Evolutionary conservation across 768 basidiomycete genomes (phyloP).

Genomic region (Tylopilus balloui): DNA sequence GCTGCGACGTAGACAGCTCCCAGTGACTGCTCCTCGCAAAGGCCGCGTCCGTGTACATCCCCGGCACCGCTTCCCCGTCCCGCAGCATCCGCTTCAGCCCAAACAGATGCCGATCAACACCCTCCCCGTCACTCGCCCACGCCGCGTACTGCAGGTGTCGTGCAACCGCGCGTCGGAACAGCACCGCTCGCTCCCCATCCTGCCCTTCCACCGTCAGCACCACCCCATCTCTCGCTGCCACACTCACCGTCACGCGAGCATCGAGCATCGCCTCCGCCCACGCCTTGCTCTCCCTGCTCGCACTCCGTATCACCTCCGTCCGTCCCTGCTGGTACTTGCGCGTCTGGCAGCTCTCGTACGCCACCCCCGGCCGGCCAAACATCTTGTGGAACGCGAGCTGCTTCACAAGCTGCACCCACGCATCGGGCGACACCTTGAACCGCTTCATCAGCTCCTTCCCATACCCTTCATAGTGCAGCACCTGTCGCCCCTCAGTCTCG

Average conservation of each 20-base stretch:
- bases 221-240: background rate
- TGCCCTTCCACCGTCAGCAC: conserved; percentile 23
- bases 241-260: conserved; percentile 43
- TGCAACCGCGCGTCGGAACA: conserved; percentile 73
- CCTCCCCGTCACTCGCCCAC: conserved; percentile 92
- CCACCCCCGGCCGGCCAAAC: conserved; percentile 65
- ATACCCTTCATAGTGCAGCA: conserved; percentile 82
- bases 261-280: conserved; percentile 91
- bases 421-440: conserved; percentile 83
- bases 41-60: conserved; percentile 69
- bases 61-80: conserved; percentile 68
- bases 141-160: conserved; percentile 83
- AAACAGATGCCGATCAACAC: conserved; percentile 93
- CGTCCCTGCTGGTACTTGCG: conserved; percentile 86
- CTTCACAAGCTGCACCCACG: conserved; percentile 93
- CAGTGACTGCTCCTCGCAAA: conserved; percentile 75
- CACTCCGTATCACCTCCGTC: conserved; percentile 91
- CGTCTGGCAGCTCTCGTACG: conserved; percentile 94
- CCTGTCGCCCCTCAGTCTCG: conserved; percentile 36
- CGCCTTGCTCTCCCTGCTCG: conserved; percentile 74
- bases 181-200: conserved; percentile 53
- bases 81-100: conserved; percentile 81
- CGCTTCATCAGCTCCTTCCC: conserved; percentile 85
- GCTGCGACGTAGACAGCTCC: conserved; percentile 89
- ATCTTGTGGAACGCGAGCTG: conserved; percentile 94